A percentile compares a stretch with the other conserved stretches of the same genome.
phyloP scores from a whole-genome alignment of 768 basidiomycete species.

The Rhodotorula toruloides region DNA sequence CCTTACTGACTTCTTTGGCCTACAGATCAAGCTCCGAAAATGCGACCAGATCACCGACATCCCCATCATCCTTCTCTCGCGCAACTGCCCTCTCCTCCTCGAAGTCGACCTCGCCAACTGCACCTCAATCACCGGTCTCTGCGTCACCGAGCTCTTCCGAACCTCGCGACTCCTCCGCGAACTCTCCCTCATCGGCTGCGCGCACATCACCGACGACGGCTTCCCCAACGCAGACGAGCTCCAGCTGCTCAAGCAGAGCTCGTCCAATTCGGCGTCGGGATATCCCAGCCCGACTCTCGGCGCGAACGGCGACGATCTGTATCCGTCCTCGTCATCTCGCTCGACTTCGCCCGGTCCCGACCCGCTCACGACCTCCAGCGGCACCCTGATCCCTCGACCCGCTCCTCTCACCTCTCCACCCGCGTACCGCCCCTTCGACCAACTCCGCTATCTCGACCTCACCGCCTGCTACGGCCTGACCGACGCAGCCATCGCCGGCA shows the following conservation, averaged over 20 bases:
- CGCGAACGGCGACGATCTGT: not conserved
- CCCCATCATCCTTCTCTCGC: slow-evolving; percentile 69
- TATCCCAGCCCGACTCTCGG: not conserved
- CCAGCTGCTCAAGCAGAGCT: not conserved
- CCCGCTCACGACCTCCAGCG: slow-evolving; percentile 54
- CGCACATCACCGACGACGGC: slow-evolving; percentile 69
- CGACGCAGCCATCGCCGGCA: slow-evolving; percentile 74
- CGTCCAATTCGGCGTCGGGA: not conserved
- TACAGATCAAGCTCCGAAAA: slow-evolving; percentile 72
- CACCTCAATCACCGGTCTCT: slow-evolving; percentile 65
- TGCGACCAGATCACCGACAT: slow-evolving; percentile 69
- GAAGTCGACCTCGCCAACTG: slow-evolving; percentile 91
- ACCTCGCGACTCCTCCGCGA: slow-evolving; percentile 80
- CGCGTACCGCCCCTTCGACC: slow-evolving; percentile 58
- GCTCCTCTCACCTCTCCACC: slow-evolving; percentile 14
- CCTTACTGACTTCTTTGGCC: too few relatives aligned
- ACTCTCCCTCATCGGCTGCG: slow-evolving; percentile 75
- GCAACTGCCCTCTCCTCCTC: slow-evolving; percentile 74
- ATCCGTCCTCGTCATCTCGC: not conserved
- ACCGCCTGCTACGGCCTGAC: slow-evolving; percentile 76
- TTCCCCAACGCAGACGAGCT: slow-evolving; percentile 59
- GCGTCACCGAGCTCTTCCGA: slow-evolving; percentile 77
- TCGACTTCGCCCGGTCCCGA: not conserved
- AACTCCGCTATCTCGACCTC: slow-evolving; percentile 86
- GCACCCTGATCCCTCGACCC: slow-evolving; percentile 5